Conservation (phyloP, 805 yeast species). For the Blastobotrys parvus region DNA sequence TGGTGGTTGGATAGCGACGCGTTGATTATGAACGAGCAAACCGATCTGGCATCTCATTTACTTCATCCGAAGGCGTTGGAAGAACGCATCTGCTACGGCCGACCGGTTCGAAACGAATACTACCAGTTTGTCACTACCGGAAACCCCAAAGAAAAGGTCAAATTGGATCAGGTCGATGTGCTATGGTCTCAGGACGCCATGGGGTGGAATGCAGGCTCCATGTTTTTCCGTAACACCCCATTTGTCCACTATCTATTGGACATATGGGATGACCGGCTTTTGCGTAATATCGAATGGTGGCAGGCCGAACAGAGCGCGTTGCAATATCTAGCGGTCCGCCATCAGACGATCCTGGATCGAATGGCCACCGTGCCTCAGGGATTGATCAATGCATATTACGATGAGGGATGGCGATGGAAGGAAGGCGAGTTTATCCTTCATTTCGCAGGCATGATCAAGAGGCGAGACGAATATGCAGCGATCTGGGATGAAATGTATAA, state of each 20-base stretch:
- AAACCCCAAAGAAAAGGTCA: slow-evolving; percentile 3
- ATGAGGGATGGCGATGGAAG: slow-evolving; percentile 6
- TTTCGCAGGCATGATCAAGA: slow-evolving; percentile 21
- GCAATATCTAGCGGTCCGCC: slow-evolving; percentile 12
- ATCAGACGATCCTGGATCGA: slow-evolving; percentile 16
- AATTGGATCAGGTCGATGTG: slow-evolving; percentile 17
- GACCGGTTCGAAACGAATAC: slow-evolving; percentile 12
- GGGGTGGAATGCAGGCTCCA: slow-evolving; percentile 28
- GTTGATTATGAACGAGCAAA: slow-evolving; percentile 24
- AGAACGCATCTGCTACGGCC: slow-evolving; percentile 17
- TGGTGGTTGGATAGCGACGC: slow-evolving; percentile 32
- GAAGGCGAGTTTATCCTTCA: slow-evolving; percentile 26
- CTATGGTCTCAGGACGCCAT: slow-evolving; percentile 22
- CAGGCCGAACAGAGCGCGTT: slow-evolving; percentile 24
- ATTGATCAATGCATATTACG: slow-evolving; percentile 23
- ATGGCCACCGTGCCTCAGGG: slow-evolving; percentile 26
- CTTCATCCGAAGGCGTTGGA: slow-evolving; percentile 22
- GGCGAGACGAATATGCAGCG: not conserved
- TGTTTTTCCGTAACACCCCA: slow-evolving; percentile 20
- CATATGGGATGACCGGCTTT: slow-evolving; percentile 16
- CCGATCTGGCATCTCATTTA: slow-evolving; percentile 22
- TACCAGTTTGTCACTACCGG: not conserved
- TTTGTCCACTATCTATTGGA: slow-evolving; percentile 21
- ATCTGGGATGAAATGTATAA: not conserved
- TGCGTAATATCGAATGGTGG: slow-evolving; percentile 8